Evolutionary conservation across 2,329 filamentous ascomycete species (phyloP), one percentile per base, ranked within the genome.

Genomic region (Fusarium sp.): DNA sequence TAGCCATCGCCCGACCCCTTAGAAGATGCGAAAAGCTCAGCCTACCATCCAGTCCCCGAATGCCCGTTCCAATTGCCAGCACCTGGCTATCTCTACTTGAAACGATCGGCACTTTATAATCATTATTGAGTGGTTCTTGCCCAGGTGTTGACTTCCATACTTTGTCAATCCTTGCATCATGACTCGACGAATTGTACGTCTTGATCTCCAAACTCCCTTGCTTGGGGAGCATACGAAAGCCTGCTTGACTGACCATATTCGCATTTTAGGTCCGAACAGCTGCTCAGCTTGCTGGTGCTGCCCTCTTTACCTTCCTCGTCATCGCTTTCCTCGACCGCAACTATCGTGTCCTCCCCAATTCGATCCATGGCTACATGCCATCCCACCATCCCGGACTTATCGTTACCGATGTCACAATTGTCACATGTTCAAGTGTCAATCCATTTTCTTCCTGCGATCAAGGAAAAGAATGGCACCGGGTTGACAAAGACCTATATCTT

Each of bases 401-500:
- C 75, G 89, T 97, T 75, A 97, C 93, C 77, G 94, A 98, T 81
- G 86, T 97, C 64, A 92, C 90, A 34, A 86, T 97, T 69, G 87
- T 88, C 20, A 91, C 87, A 54, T 98, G 94, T 81, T 93, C 91
- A 11, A 86, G 86, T 15, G 75, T 96, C 55, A 96, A 94, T 77
- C 77, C 88, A 30, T 91, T 95, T 62, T 91, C 91, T 6, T 91
- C 87, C 46, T 97, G 93, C 82, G 90, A 89, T 68, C 87, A 96
- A 67, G 91, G 96, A 75, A 84, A 87, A 60, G 77, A 82, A 67
- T 98, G 94, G 94, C 90, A 93, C 73, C 91, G 92, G 51, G 84
- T 98, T 67, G 92, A 97, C 71, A 98, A 97, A 82, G 94, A 98
- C 77, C 86, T 98, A 1, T 96, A 94, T 78, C 87, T 98, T 20